Conservation (phyloP, 345 rosid genomes). For the Pistacia integerrima region DNA sequence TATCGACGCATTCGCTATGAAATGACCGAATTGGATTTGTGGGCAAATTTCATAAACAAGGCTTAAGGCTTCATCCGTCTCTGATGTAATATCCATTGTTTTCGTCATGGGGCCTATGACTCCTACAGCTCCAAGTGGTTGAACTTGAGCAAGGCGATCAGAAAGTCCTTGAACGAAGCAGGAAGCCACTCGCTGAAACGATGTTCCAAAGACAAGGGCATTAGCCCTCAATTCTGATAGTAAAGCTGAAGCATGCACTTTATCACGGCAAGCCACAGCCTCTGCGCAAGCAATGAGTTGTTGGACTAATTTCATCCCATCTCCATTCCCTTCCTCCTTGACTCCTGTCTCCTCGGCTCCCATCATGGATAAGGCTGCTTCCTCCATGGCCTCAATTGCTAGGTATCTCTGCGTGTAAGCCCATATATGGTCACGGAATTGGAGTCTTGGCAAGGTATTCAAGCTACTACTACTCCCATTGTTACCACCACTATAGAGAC, state of each 20-base stretch:
- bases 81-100: constrained; percentile 9
- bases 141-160: constrained; percentile 45
- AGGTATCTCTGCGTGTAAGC: constrained; percentile 44
- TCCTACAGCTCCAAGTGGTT: constrained; percentile 39
- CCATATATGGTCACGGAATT: constrained; percentile 50
- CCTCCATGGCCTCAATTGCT: constrained; percentile 51
- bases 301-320: constrained; percentile 49
- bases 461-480: constrained; percentile 18
- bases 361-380: constrained; percentile 32
- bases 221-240: constrained; percentile 42
- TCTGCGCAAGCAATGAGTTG: constrained; percentile 57
- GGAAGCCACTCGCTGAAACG: constrained; percentile 53
- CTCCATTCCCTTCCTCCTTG: constrained; percentile 26
- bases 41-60: constrained; percentile 51
- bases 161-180: constrained; percentile 53
- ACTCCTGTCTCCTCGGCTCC: constrained; percentile 19
- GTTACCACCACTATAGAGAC: not conserved
- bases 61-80: constrained; percentile 45
- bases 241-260: constrained; percentile 41
- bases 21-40: constrained; percentile 51
- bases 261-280: constrained; percentile 65
- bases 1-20: constrained; percentile 42
- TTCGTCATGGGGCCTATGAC: constrained; percentile 9
- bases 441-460: constrained; percentile 27
- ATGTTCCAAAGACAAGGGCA: constrained; percentile 47